phyloP scores from a whole-genome alignment of 2,329 filamentous ascomycete species.

The Hypoxylon sp. region DNA sequence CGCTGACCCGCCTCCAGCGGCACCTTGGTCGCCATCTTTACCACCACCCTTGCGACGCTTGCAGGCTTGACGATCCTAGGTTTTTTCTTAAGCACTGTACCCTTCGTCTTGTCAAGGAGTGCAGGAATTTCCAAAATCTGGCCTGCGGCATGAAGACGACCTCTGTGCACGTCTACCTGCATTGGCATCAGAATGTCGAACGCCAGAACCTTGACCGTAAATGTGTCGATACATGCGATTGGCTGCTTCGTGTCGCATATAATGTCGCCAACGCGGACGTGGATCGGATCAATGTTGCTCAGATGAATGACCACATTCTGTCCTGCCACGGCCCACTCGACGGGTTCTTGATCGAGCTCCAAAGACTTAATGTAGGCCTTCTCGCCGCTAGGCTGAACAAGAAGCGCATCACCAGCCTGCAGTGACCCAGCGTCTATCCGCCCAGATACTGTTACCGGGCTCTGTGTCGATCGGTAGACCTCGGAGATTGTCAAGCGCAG shows the following conservation, averaged over 20 bases:
- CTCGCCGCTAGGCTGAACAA: slow-evolving; percentile 85
- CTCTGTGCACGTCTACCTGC: slow-evolving; percentile 88
- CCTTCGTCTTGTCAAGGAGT: slow-evolving; percentile 82
- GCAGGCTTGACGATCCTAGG: slow-evolving; percentile 86
- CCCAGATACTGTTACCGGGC: slow-evolving; percentile 86
- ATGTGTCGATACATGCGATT: slow-evolving; percentile 77
- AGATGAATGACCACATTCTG: slow-evolving; percentile 90
- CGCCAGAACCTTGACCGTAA: slow-evolving; percentile 86
- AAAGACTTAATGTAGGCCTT: slow-evolving; percentile 85
- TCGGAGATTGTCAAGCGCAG: slow-evolving; percentile 89
- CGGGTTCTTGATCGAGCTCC: slow-evolving; percentile 77
- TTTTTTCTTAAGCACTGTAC: slow-evolving; percentile 82
- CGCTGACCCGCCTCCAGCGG: slow-evolving; percentile 84
- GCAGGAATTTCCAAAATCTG: slow-evolving; percentile 79
- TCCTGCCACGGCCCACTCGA: slow-evolving; percentile 92
- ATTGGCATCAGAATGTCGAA: slow-evolving; percentile 93
- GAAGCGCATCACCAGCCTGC: slow-evolving; percentile 84
- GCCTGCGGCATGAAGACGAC: slow-evolving; percentile 82
- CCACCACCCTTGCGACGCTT: slow-evolving; percentile 78
- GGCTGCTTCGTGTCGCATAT: slow-evolving; percentile 78
- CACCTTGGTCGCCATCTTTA: slow-evolving; percentile 79
- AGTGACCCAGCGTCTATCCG: slow-evolving; percentile 86
- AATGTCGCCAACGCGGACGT: slow-evolving; percentile 87
- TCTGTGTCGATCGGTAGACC: slow-evolving; percentile 84
- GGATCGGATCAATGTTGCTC: slow-evolving; percentile 83